These are phyloP conservation scores for Tuber calosporum DNA, from an alignment of 495 filamentous ascomycete genomes.

Conservation along the genomic window DNA sequence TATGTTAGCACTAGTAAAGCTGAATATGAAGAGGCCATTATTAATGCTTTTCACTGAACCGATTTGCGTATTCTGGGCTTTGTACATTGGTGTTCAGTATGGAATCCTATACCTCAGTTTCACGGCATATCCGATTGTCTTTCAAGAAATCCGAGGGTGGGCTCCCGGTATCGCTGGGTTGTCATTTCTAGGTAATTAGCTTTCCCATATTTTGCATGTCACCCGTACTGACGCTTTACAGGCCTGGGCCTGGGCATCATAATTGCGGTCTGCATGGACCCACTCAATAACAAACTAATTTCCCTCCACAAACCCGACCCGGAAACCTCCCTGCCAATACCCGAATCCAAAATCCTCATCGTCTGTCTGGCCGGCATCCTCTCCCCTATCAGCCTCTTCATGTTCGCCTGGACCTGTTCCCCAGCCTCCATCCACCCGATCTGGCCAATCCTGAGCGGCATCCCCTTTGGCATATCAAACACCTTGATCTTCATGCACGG, in stretches of 20 bases:
- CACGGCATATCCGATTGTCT: constrained; percentile 73
- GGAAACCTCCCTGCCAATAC: constrained; percentile 55
- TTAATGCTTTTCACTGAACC: constrained; percentile 69
- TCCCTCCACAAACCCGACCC: constrained; percentile 61
- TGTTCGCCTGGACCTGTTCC: constrained; percentile 71
- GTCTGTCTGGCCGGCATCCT: constrained; percentile 62
- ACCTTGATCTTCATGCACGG: constrained; percentile 70
- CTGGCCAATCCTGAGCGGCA: constrained; percentile 61
- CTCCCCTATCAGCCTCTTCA: constrained; percentile 63
- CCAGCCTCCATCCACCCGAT: constrained; percentile 64
- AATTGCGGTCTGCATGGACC: constrained; percentile 58
- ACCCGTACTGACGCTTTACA: not conserved
- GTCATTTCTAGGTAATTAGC: constrained; percentile 59
- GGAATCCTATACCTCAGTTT: constrained; percentile 79
- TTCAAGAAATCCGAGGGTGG: constrained; percentile 63
- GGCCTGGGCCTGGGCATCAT: constrained; percentile 60
- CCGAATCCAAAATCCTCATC: constrained; percentile 65
- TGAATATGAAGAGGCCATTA: constrained; percentile 70
- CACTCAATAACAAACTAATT: constrained; percentile 62
- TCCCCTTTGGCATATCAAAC: constrained; percentile 72
- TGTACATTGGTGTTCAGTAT: constrained; percentile 57
- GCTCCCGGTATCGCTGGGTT: constrained; percentile 60
- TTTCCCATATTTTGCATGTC: not conserved
- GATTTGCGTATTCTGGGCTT: constrained; percentile 71
- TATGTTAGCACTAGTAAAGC: constrained; percentile 53